Evolutionary conservation across 768 basidiomycete species (phyloP), one percentile per base, ranked within the genome.

Genomic region (Flagelloscypha sp.): DNA sequence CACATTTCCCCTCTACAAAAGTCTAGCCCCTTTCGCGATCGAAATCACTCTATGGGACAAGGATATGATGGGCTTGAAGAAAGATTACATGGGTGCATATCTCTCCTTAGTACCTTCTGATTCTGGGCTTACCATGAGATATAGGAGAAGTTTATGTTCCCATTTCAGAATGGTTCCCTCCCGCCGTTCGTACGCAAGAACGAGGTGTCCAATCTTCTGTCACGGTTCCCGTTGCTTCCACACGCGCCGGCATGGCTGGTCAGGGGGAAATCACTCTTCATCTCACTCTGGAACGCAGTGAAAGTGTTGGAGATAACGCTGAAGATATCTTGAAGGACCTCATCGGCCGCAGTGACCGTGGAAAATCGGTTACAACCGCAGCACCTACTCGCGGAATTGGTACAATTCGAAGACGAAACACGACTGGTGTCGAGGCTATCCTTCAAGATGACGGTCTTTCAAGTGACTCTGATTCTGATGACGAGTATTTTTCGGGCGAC

Each of bases 21-120:
- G 79, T 11, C 68, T 84, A 18, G 79, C 80, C 1, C 68, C 86
- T 4, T 82, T 84, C 22, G 76, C 71, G 2, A 48, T 97, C 27
- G 92, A 97, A 57, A 63, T 89, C 22, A 79, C 95, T 9, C 69
- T 92, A 0, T 99, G 94, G 93, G 92, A 93, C 58, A 90, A 83
- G 62, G 93, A 97, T 57, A 64, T 86, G 45, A 55, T 90, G 48
- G 20, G 19, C 19, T 39, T 61, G 38, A 74, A 69, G 49, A 95
- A 92, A 61, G 94, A 97, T 29, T 99, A 95, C 54, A 69, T 99
- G 11, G n/a, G n/a, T n/a, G n/a, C n/a, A n/a, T n/a, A n/a, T n/a
- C n/a, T n/a, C n/a, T n/a, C n/a, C n/a, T n/a, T n/a, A n/a, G n/a
- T n/a, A n/a, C n/a, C n/a, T n/a, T n/a, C n/a, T n/a, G n/a, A n/a